phyloP scores from a whole-genome alignment of 352 stramenopile genomes.

The Globisporangium radiosum region DNA sequence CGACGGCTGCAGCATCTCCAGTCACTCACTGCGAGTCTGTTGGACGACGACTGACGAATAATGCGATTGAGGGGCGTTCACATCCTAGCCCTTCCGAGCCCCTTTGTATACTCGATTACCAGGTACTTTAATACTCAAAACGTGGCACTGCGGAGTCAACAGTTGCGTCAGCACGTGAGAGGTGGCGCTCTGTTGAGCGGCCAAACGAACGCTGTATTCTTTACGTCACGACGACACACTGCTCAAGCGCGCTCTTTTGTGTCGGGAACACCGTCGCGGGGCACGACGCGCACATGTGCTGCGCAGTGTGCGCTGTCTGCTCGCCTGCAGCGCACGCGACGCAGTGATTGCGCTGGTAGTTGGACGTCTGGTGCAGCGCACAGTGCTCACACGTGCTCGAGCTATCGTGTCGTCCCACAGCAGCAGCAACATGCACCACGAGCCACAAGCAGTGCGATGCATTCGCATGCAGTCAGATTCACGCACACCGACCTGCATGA shows the following conservation, averaged over 20 bases:
- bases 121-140: too few relatives aligned
- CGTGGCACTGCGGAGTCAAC: too few relatives aligned
- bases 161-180: too few relatives aligned
- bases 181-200: neutral
- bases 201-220: neutral
- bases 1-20: conserved; percentile 44
- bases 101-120: too few relatives aligned
- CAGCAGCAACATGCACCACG: neutral
- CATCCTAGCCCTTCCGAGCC: too few relatives aligned
- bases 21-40: conserved; percentile 45
- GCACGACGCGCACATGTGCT: conserved; percentile 51
- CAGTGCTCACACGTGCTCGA: conserved; percentile 36
- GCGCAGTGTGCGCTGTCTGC: conserved; percentile 22
- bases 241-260: conserved; percentile 3
- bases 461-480: too few relatives aligned
- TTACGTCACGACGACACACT: conserved; percentile 3
- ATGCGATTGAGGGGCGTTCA: too few relatives aligned
- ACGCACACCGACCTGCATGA: neutral
- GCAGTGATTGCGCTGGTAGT: conserved; percentile 50
- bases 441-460: neutral
- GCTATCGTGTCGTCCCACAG: conserved; percentile 9
- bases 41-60: conserved; percentile 21
- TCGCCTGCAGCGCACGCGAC: conserved; percentile 37
- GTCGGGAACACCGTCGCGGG: conserved; percentile 20
- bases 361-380: conserved; percentile 35